A percentile compares a stretch with the other conserved stretches of the same genome.
These are phyloP conservation scores for Grammothele lineata DNA, from an alignment of 768 basidiomycete genomes.

Conservation along the genomic window DNA sequence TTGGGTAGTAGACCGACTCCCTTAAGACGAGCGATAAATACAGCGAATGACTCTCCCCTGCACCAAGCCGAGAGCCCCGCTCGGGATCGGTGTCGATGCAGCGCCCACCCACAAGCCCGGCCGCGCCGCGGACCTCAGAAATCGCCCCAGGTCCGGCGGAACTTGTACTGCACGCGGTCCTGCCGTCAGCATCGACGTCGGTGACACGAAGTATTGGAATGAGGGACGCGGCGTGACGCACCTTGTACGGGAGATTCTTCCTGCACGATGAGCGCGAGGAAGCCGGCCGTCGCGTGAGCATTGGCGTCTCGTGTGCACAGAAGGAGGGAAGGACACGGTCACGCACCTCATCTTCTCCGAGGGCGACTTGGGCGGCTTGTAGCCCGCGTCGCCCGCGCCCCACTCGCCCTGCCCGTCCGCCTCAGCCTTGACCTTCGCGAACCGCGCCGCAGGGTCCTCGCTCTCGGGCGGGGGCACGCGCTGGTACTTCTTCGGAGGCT, in stretches of 20 bases:
- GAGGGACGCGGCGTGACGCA: slow-evolving; percentile 28
- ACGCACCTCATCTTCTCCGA: slow-evolving; percentile 75
- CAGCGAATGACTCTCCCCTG: no score
- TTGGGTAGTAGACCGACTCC: no score
- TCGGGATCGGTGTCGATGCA: no score
- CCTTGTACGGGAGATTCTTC: slow-evolving; percentile 90
- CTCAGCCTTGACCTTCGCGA: slow-evolving; percentile 47
- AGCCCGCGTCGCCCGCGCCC: slow-evolving; percentile 38
- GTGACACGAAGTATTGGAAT: slow-evolving; percentile 4
- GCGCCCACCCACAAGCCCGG: no score
- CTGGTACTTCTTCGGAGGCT: slow-evolving; percentile 42
- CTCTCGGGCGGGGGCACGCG: slow-evolving; percentile 63
- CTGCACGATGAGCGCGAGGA: no score
- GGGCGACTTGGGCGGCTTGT: slow-evolving; percentile 23
- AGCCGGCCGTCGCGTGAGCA: no score
- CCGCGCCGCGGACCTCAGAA: no score
- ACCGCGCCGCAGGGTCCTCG: slow-evolving; percentile 62
- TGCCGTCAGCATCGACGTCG: slow-evolving; percentile 43
- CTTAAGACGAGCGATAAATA: slow-evolving; percentile 2
- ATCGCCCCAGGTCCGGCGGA: slow-evolving; percentile 84
- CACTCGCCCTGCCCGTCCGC: slow-evolving; percentile 54
- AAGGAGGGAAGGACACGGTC: not conserved
- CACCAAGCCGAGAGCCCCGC: not conserved
- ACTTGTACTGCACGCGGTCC: slow-evolving; percentile 81
- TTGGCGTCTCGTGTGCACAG: no score